Evolutionary conservation across 768 basidiomycete species (phyloP).

Genomic region (Amanita molliuscula): DNA sequence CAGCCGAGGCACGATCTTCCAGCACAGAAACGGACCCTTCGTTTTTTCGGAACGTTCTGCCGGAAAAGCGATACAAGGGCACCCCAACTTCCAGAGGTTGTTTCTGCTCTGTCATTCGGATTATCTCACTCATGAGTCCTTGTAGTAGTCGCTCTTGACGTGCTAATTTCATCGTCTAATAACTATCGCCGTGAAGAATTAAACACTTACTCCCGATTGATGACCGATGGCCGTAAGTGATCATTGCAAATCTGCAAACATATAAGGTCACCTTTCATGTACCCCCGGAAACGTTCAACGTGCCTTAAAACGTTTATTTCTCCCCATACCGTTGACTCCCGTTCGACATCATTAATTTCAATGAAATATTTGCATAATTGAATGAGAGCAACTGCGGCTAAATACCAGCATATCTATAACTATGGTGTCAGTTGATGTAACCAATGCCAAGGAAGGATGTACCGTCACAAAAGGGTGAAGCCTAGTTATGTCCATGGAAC

Average conservation of each 20-base stretch:
- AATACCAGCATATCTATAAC: conserved; percentile 78
- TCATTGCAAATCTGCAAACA: conserved; percentile 62
- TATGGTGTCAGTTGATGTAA: conserved; percentile 7
- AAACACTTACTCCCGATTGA: conserved; percentile 67
- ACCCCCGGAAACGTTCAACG: conserved; percentile 9
- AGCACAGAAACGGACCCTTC: conserved; percentile 20
- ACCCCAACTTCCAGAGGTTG: conserved; percentile 73
- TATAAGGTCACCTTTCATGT: conserved; percentile 3
- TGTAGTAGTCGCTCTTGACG: conserved; percentile 79
- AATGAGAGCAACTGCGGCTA: conserved; percentile 79
- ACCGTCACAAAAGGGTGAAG: conserved; percentile 80
- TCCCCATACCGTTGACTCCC: conserved; percentile 76
- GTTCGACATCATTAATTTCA: conserved; percentile 62
- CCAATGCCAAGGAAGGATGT: conserved; percentile 15
- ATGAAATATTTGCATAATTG: conserved; percentile 83
- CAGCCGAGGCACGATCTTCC: conserved; percentile 21
- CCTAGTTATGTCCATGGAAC: conserved; percentile 70
- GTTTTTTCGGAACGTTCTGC: conserved; percentile 47
- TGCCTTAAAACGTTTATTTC: conserved; percentile 80
- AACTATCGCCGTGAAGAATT: conserved; percentile 1
- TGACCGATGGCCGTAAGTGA: conserved; percentile 69
- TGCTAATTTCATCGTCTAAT: conserved; percentile 27
- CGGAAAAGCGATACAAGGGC: conserved; percentile 77
- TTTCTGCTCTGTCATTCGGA: conserved; percentile 72
- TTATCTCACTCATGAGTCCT: conserved; percentile 77